These are phyloP conservation scores for Mimosa pudica DNA, from an alignment of 306 rosid species.

Conservation along the genomic window DNA sequence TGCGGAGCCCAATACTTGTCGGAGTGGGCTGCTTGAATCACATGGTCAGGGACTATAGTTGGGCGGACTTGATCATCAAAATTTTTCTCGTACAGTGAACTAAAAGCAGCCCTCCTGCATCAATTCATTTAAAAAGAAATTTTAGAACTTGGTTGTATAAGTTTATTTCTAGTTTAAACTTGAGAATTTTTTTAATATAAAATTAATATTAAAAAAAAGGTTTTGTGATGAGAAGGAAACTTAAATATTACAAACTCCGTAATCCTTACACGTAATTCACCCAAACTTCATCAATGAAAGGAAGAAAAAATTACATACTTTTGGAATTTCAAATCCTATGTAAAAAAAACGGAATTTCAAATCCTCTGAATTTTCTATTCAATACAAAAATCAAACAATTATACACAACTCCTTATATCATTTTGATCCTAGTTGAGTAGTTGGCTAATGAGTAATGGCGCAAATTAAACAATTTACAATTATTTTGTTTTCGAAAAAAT, in stretches of 20 bases:
- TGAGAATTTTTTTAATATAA: neutral
- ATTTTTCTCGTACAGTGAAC: slow-evolving; percentile 79
- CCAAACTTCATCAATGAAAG: neutral
- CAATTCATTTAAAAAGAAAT: neutral
- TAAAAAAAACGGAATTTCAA: no score
- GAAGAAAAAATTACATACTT: no score
- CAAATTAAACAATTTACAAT: no score
- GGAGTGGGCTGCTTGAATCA: slow-evolving; percentile 57
- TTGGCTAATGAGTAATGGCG: no score
- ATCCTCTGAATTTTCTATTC: no score
- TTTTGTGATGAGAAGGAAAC: neutral
- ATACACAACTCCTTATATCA: no score
- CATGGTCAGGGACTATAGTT: slow-evolving; percentile 64
- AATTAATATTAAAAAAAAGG: no score
- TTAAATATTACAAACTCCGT: neutral
- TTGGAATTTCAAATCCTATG: no score
- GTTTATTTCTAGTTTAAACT: neutral
- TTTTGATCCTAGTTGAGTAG: no score
- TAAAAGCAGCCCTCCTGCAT: slow-evolving; percentile 68
- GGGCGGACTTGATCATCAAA: slow-evolving; percentile 60
- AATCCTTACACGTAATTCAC: neutral
- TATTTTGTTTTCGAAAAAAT: no score
- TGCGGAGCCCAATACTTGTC: slow-evolving; percentile 88
- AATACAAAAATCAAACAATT: no score
- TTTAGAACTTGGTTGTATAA: neutral